A percentile compares a stretch with the other conserved stretches of the same genome.
These are phyloP conservation scores for Chrysoporthe deuterocubensis DNA, from an alignment of 2,329 filamentous ascomycete genomes.

Conservation along the genomic window DNA sequence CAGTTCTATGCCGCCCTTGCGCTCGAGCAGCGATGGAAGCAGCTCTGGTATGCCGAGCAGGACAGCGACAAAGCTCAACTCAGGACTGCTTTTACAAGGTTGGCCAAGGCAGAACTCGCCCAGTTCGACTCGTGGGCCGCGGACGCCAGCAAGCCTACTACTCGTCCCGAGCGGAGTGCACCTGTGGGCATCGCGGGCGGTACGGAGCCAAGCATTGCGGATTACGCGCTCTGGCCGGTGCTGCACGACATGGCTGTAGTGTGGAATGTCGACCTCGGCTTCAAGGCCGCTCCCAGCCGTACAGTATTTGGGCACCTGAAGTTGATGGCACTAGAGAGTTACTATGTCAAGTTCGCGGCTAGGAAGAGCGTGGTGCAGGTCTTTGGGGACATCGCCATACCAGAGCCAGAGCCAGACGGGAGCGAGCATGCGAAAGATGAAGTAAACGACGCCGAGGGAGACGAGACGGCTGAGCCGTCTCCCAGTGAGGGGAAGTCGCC, in stretches of 20 bases:
- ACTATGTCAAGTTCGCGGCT: conserved; percentile 41
- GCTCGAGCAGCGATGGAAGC: conserved; percentile 44
- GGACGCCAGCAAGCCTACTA: conserved; percentile 13
- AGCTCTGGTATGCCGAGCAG: neutral
- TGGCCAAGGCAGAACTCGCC: conserved; percentile 9
- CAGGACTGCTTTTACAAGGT: neutral
- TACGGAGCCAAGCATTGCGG: conserved; percentile 47
- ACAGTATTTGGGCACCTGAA: conserved; percentile 11
- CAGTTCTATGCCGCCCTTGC: conserved; percentile 48
- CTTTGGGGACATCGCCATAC: conserved; percentile 14
- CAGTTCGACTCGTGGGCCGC: neutral
- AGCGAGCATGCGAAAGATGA: neutral
- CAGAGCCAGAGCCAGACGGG: neutral
- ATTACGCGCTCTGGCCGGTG: conserved; percentile 63
- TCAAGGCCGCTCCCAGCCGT: conserved; percentile 33
- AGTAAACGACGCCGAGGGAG: neutral
- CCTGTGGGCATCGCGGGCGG: conserved; percentile 40
- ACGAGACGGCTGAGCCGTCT: neutral
- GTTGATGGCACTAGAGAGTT: conserved; percentile 38
- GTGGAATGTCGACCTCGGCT: conserved; percentile 37
- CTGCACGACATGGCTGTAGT: conserved; percentile 50
- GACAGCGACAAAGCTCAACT: neutral
- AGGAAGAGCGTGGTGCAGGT: conserved; percentile 30
- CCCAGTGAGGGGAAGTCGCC: neutral
- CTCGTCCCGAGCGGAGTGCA: conserved; percentile 4